Percentiles rank a stretch among this genome's conserved stretches.
Conservation (phyloP, 1,139 yeast species). For the Hansenula sp. region DNA sequence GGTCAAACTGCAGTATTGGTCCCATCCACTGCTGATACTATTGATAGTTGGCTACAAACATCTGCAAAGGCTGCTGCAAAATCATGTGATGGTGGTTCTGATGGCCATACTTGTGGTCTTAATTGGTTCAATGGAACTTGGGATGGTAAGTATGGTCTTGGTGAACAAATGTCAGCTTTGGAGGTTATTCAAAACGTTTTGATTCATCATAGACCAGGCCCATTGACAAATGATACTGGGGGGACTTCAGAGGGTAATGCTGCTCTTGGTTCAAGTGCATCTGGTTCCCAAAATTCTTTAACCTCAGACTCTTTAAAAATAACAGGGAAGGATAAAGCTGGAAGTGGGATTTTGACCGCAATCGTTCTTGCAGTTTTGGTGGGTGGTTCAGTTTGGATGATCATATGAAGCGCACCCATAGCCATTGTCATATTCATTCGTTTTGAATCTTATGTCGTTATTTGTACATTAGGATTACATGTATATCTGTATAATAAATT, state of each 20-base stretch:
- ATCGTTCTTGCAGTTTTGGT: conserved; percentile 56
- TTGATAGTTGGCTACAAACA: conserved; percentile 35
- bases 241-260: conserved; percentile 43
- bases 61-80: conserved; percentile 67
- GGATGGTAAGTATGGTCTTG: conserved; percentile 77
- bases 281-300: conserved; percentile 26
- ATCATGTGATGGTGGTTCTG: conserved; percentile 70
- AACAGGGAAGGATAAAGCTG: conserved; percentile 66
- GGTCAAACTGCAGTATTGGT: conserved; percentile 47
- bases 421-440: neutral
- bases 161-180: conserved; percentile 82
- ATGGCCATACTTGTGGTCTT: conserved; percentile 75
- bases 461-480: too few species aligned
- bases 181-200: conserved; percentile 56
- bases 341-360: conserved; percentile 83
- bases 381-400: conserved; percentile 73
- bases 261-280: conserved; percentile 36
- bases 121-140: conserved; percentile 56
- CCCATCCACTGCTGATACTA: conserved; percentile 39
- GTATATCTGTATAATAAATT: too few species aligned
- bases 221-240: conserved; percentile 40
- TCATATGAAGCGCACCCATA: conserved; percentile 5
- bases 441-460: neutral
- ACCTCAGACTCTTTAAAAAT: conserved; percentile 43
- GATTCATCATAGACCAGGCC: conserved; percentile 33